Base-by-base conservation (phyloP, 495 filamentous ascomycete species). In the Lophiotrema nucula region DNA sequence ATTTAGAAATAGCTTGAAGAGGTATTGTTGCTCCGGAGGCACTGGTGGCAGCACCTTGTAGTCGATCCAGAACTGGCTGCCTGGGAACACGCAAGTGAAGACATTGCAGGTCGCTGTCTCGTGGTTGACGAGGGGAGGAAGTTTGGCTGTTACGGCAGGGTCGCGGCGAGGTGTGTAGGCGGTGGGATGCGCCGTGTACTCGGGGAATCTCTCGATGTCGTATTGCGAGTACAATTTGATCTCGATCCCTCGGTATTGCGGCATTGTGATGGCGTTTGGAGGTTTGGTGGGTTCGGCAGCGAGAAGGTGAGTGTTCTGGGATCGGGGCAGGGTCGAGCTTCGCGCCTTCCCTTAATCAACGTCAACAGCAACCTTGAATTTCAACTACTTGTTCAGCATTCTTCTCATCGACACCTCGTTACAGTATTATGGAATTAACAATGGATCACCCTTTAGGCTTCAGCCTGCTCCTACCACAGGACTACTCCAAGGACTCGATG, bases 1-100 rank as follows among this genome's bases (percentile, higher is more conserved):
- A 42, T 74, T 69, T 62, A 72, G 56, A 60, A 69, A 72, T 35
- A 77, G 65, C 62, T 77, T 77, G 65, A 76, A 76, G 55, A 73
- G 70, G 44, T 69, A 75, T 39, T 69, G 61, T n/a, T 62, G 49
- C 11, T 64, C 61, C 1, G 66, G 65, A 0, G 70, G 69, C 33
- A 69, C 52, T 1, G 74, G 71, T 8, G 67, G 69, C 1, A 60
- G 51, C 53, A 76, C 68, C 18, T 31, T 47, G 56, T 77, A 77
- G 27, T 44, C 51, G 22, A 77, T 25, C 74, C 74, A 77, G 61
- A 77, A 75, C 41, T 73, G 70, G 15, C 67, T 68, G 6, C 47
- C 45, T 4, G 71, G 69, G 31, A 69, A 65, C 2, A 53, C 64
- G 1, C 70, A 69, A 21, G 74, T 62, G 51, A 69, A 72, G 53